These are phyloP conservation scores for Cymbopogon citratus DNA, from an alignment of 176 grass and related monocot species.

Conservation along the genomic window DNA sequence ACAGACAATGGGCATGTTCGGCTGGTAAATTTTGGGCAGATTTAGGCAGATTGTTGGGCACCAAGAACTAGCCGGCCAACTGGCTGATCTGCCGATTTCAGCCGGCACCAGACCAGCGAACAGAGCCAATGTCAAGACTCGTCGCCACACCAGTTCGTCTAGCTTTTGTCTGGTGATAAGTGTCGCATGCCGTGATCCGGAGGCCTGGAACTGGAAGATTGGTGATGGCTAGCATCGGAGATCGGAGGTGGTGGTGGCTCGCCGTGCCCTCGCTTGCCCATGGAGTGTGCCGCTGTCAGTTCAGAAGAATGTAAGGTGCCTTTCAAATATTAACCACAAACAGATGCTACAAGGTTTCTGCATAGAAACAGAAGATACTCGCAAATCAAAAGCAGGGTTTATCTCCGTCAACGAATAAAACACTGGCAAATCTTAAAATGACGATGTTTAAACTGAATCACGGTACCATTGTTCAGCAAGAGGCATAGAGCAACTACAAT, in stretches of 20 bases:
- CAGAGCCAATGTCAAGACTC: no score
- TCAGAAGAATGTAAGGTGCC: neutral
- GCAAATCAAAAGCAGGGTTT: no score
- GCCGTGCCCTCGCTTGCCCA: neutral
- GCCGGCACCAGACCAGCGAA: no score
- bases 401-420: no score
- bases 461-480: no score
- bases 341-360: neutral
- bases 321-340: neutral
- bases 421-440: neutral
- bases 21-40: no score
- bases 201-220: neutral
- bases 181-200: neutral
- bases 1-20: no score
- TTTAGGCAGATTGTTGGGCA: no score
- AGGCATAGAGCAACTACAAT: no score
- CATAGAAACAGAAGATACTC: neutral
- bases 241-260: neutral
- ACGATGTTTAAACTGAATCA: neutral
- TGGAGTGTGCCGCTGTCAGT: neutral
- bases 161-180: neutral
- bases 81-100: no score
- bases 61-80: no score
- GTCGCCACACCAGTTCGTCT: neutral
- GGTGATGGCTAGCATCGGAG: neutral